Conservation (phyloP, 768 basidiomycete species). For the Coprinopsis marcescibilis region DNA sequence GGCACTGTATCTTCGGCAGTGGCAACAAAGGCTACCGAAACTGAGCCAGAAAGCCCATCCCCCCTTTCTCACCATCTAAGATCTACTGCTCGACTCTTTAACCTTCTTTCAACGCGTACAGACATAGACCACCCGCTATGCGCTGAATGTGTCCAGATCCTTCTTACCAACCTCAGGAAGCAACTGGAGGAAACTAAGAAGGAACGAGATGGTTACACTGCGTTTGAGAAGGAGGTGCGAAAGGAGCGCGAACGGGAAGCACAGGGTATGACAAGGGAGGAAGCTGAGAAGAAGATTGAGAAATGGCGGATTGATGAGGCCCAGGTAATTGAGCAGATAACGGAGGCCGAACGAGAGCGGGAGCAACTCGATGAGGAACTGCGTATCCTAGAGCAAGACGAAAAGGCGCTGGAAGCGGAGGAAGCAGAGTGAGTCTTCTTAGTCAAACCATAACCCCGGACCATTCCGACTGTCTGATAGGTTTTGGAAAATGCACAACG, state of each 20-base stretch:
- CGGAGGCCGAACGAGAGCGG: constrained; percentile 70
- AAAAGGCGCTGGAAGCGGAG: constrained; percentile 72
- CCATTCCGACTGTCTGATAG: constrained; percentile 32
- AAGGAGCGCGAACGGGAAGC: constrained; percentile 74
- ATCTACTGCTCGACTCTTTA: constrained; percentile 69
- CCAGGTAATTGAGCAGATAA: constrained; percentile 67
- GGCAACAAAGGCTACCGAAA: constrained; percentile 34
- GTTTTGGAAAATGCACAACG: constrained; percentile 79
- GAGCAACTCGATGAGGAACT: constrained; percentile 72
- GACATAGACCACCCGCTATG: constrained; percentile 93
- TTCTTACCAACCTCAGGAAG: constrained; percentile 68
- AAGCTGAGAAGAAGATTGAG: constrained; percentile 69
- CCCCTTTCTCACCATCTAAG: constrained; percentile 75
- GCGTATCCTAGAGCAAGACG: constrained; percentile 64
- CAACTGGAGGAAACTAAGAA: constrained; percentile 88
- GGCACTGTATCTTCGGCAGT: constrained; percentile 20
- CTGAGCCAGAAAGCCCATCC: constrained; percentile 57
- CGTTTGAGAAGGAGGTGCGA: constrained; percentile 83
- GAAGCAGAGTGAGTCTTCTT: constrained; percentile 65
- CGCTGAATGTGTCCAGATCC: constrained; percentile 84
- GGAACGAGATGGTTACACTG: constrained; percentile 89
- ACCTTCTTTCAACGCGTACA: constrained; percentile 67
- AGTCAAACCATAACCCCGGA: constrained; percentile 1
- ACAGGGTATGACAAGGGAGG: constrained; percentile 54
- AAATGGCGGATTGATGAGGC: constrained; percentile 64